Evolutionary conservation across 352 stramenopile genomes (phyloP).

Genomic region (Pythium sp.): DNA sequence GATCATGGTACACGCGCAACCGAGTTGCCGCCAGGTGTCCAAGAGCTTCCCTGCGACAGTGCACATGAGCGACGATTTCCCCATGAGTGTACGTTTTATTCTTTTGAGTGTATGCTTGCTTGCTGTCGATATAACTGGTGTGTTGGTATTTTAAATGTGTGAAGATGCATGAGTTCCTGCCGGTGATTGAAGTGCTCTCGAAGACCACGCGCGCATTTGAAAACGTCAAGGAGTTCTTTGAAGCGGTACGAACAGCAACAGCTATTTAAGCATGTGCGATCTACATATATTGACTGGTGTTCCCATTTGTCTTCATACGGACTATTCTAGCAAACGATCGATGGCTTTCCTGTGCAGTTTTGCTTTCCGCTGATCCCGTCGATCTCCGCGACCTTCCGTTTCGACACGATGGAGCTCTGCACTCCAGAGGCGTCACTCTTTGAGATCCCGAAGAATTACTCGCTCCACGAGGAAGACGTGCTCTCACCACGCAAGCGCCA

Average conservation of each 20-base stretch:
- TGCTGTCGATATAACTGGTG: not conserved
- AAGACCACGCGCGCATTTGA: conserved; percentile 67
- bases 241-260: conserved; percentile 29
- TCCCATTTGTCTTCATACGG: not conserved
- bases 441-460: conserved; percentile 32
- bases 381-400: conserved; percentile 58
- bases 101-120: not conserved
- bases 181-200: conserved; percentile 63
- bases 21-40: conserved; percentile 40
- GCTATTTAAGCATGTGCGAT: not conserved
- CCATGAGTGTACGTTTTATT: conserved; percentile 38
- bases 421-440: conserved; percentile 34
- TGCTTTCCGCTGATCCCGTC: conserved; percentile 65
- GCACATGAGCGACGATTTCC: conserved; percentile 58
- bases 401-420: conserved; percentile 42
- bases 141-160: not conserved
- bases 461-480: conserved; percentile 34
- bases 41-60: conserved; percentile 60
- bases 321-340: conserved; percentile 29
- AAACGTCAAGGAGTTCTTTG: conserved; percentile 59
- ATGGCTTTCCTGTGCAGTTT: conserved; percentile 73
- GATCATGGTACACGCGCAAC: conserved; percentile 51
- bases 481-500: conserved; percentile 56
- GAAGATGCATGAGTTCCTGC: conserved; percentile 56
- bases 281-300: not conserved